Evolutionary conservation across 495 filamentous ascomycete species (phyloP).

Genomic region (Trichoderma reesei): DNA sequence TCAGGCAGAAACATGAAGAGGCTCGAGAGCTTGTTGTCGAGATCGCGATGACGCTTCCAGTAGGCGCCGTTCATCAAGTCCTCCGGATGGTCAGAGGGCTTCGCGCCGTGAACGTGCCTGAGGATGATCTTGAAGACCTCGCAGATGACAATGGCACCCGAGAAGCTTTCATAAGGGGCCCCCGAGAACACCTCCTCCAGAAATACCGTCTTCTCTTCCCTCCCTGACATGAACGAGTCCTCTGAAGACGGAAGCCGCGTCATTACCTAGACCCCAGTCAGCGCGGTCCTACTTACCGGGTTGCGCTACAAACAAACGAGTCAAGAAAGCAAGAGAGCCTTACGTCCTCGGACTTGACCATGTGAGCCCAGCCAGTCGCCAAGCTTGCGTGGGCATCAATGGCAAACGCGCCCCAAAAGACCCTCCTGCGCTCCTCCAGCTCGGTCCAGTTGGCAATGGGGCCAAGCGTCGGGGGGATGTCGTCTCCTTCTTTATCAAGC

Average conservation of each 20-base stretch:
- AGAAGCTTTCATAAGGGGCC: conserved; percentile 29
- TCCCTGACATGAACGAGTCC: conserved; percentile 27
- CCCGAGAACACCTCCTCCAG: conserved; percentile 31
- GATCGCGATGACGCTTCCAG: conserved; percentile 37
- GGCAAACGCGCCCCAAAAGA: conserved; percentile 44
- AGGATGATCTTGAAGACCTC: conserved; percentile 32
- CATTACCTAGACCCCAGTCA: conserved; percentile 24
- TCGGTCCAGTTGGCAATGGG: conserved; percentile 36
- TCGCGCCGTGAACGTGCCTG: conserved; percentile 31
- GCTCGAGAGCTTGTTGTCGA: conserved; percentile 35
- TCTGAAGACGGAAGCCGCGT: conserved; percentile 37
- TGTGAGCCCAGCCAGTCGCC: conserved; percentile 37
- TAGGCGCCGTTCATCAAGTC: conserved; percentile 30
- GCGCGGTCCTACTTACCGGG: neutral
- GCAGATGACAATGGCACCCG: conserved; percentile 29
- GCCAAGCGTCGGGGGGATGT: conserved; percentile 26
- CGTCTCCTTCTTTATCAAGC: conserved; percentile 30
- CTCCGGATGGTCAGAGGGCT: conserved; percentile 28
- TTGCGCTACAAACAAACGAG: too few species aligned
- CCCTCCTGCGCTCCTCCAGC: conserved; percentile 40
- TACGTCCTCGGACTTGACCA: conserved; percentile 33
- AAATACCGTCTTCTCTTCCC: conserved; percentile 22
- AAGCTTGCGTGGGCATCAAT: conserved; percentile 40
- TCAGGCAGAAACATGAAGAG: conserved; percentile 39
- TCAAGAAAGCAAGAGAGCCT: neutral